Base-by-base conservation (phyloP, 2,329 filamentous ascomycete species). In the Aspergillus quadrilineatus region DNA sequence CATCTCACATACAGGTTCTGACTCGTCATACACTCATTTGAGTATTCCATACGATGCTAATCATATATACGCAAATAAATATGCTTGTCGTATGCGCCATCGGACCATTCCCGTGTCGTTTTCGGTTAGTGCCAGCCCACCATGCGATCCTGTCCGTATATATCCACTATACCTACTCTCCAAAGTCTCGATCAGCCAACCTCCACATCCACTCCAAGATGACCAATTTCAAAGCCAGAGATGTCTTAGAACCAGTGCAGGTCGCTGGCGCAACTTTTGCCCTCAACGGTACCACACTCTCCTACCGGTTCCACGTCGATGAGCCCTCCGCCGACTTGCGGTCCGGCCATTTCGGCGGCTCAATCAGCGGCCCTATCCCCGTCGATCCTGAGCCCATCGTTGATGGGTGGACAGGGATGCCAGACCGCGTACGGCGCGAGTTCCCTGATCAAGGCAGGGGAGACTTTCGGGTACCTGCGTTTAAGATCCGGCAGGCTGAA, bases 231-330 rank as follows among this genome's bases (percentile, higher is more conserved):
- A 22, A 22, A 22, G 22, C 22, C 22, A 22, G 22, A 22, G 2
- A 22, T 22, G 22, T 22, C 22, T 22, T 22, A 39, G n/a, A 17
- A 2, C n/a, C 39, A 42, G 15, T 42, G n/a, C n/a, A 22, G 22
- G 81, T 81, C n/a, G 69, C 82, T 4, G 82, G 82, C 8, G 79
- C 74, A 3, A 79, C 79, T 14, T 87, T 87, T 60, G 77, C 82
- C 1, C 73, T 87, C 45, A 82, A 82, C 30, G 83, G 81, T 28
- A 72, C 80, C 45, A 75, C 77, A 60, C 75, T 85, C 30, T 86
- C 84, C 1, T 87, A 88, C 63, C 81, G 82, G 43, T 86, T 88
- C 67, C 85, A 87, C 60, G 83, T 86, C 44, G 81, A 87, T 59
- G 71, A 78, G 2, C 65, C 65, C 7, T 82, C 80, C 0, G 79